Evolutionary conservation across 257 asterid genomes (phyloP).

Genomic region (Solanum arcanum): DNA sequence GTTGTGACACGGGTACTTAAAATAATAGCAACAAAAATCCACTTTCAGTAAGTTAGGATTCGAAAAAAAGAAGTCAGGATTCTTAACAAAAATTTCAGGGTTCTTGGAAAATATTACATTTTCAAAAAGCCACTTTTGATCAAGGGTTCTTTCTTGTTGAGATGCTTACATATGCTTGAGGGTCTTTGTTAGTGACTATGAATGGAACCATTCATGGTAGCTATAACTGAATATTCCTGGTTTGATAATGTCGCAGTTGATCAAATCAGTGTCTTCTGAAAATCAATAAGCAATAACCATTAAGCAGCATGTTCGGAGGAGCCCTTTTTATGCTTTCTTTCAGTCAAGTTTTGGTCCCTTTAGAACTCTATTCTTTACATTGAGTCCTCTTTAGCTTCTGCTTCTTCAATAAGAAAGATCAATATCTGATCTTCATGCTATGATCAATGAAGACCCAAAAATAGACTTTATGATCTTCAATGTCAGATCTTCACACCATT

Average conservation of each 20-base stretch:
- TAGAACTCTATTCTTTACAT: neutral
- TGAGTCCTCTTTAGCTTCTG: neutral
- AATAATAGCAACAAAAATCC: neutral
- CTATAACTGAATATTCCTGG: neutral
- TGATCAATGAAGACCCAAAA: neutral
- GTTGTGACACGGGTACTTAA: neutral
- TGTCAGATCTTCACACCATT: neutral
- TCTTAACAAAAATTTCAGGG: neutral
- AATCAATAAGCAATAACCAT: neutral
- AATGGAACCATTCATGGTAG: neutral
- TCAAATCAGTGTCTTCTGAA: neutral
- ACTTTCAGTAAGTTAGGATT: neutral
- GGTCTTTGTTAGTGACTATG: neutral
- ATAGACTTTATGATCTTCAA: neutral
- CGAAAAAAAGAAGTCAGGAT: neutral
- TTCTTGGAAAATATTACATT: neutral
- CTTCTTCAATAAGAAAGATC: neutral
- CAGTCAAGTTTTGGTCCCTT: neutral
- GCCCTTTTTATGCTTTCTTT: neutral
- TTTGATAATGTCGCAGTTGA: neutral
- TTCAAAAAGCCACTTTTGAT: neutral
- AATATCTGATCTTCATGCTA: neutral
- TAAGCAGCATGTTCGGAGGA: neutral
- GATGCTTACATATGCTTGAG: neutral
- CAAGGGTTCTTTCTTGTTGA: neutral